Base-by-base conservation (phyloP, 164 flowering plant genomes). In the Pachysandra terminalis region DNA sequence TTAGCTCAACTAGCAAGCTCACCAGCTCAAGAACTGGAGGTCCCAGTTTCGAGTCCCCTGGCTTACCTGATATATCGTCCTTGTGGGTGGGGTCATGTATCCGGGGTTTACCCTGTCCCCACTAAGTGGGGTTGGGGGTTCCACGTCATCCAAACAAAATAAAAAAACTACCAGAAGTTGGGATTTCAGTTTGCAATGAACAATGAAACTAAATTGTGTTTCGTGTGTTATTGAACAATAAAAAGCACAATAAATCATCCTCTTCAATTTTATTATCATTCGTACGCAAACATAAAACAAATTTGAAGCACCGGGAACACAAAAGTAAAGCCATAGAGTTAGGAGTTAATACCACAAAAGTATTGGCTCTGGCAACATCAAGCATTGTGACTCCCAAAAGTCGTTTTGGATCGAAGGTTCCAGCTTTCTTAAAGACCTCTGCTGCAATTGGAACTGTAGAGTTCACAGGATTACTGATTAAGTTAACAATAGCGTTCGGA, bases 391-490 rank as follows among this genome's bases (percentile, higher is more conserved):
- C 81, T 61, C 84, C 83, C 37, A 82, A 59, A 26, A 80, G 73
- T 53, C 71, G 77, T 66, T 75, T 82, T 0, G 85, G 85, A 71
- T 82, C 79, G 69, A 77, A 82, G 21, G 78, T 80, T 3, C 85
- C 85, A 58, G 80, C 78, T 63, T 77, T 73, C 76, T 82, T 82
- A 70, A 80, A 78, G 32, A 80, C 80, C 69, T 82, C 83, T 21
- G 85, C 85, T 10, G 83, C 83, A 71, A 82, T 80, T 10, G 85
- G 83, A n/a, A 82, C 85, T 0, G 85, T 82, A 5, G 85, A 82
- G 68, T 82, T 82, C 32, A 82, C 85, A 0, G 82, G 84, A 59
- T 81, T 81, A 56, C 82, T 81, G 55, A 81, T 79, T 60, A 81
- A 66, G 78, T 81, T 80, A 28, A 81, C 80, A 71, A 79, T 65